Base-by-base conservation (phyloP, 257 asterid species). In the Paulownia fortunei region DNA sequence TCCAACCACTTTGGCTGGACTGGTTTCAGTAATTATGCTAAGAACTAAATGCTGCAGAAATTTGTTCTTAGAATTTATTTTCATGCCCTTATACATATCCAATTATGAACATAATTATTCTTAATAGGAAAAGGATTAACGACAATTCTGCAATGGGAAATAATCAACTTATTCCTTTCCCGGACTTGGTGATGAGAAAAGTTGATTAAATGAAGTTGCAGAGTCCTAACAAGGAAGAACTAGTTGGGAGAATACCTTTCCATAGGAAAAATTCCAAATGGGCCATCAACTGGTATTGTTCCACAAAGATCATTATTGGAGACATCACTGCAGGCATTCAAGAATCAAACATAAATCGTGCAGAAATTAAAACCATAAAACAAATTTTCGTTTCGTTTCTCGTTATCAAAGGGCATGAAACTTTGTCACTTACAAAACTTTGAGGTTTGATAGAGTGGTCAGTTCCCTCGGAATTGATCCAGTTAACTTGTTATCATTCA, bases 391-490 rank as follows among this genome's bases (percentile, higher is more conserved):
- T 7, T 21, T 24, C 19, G 11, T 79, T 70, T 54, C 23, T 44
- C 69, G 24, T 39, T 16, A 32, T 21, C 21, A 15, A 18, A 37
- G 18, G 46, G 6, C 32, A 19, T 0, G 42, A n/a, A 44, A 13
- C n/a, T 65, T 60, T 11, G 58, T 23, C 32, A 86, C 98, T 89
- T 83, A 94, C 98, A 94, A 81, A 47, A 89, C 81, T 82, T 88
- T 86, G 75, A 94, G 97, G 80, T 88, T 82, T 9, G 96, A 69
- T 55, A 92, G 91, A 59, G 85, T 83, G 66, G 95, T 83, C 62
- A 94, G 97, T 81, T 91, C 97, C 92, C 97, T 87, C 0, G 96
- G 98, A 80, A 94, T 92, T 7, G 96, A 86, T 78, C 98, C 98
- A 0, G 87, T 85, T 65, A 94, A 84, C 89, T 89, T 83, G 92